Percentiles rank a stretch among this genome's conserved stretches.
Conservation (phyloP, 139 green algal species). For the Dunaliella primolecta region DNA sequence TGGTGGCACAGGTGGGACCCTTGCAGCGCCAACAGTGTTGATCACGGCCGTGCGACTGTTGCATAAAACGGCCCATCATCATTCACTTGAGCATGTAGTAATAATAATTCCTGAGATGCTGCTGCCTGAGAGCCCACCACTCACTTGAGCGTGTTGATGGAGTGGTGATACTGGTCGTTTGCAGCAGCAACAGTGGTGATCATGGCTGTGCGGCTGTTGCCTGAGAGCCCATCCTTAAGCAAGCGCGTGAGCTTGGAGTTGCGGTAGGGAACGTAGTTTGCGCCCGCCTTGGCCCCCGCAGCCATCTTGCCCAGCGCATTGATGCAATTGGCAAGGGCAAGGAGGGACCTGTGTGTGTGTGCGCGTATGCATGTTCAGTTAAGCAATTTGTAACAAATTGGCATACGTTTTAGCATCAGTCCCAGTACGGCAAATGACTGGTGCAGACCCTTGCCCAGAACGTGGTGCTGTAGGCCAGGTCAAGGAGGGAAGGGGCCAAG, state of each 20-base stretch:
- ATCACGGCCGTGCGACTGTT: too few relatives aligned
- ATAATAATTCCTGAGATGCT: too few relatives aligned
- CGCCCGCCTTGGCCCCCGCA: slow-evolving; percentile 32
- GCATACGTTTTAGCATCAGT: too few relatives aligned
- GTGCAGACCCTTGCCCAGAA: too few relatives aligned
- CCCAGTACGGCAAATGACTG: too few relatives aligned
- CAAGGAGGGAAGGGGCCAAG: too few relatives aligned
- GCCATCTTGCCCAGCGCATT: slow-evolving; percentile 69
- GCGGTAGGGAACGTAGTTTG: slow-evolving; percentile 68
- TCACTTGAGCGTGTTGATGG: slow-evolving; percentile 65
- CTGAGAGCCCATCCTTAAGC: slow-evolving; percentile 71
- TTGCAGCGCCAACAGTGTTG: too few relatives aligned
- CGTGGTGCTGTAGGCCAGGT: too few relatives aligned
- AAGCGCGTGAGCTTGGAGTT: slow-evolving; percentile 79
- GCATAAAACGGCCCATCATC: too few relatives aligned
- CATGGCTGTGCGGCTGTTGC: slow-evolving; percentile 86
- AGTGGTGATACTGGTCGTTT: slow-evolving; percentile 79
- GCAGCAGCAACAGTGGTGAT: slow-evolving; percentile 68
- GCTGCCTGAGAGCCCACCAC: not conserved
- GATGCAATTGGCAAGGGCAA: slow-evolving; percentile 88
- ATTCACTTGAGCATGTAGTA: too few relatives aligned
- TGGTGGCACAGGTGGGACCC: too few relatives aligned
- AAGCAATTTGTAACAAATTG: too few relatives aligned
- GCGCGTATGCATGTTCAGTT: not conserved
- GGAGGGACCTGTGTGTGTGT: slow-evolving; percentile 43